phyloP scores from a whole-genome alignment of 208 protist genomes.

The Trypanosoma melophagium region DNA sequence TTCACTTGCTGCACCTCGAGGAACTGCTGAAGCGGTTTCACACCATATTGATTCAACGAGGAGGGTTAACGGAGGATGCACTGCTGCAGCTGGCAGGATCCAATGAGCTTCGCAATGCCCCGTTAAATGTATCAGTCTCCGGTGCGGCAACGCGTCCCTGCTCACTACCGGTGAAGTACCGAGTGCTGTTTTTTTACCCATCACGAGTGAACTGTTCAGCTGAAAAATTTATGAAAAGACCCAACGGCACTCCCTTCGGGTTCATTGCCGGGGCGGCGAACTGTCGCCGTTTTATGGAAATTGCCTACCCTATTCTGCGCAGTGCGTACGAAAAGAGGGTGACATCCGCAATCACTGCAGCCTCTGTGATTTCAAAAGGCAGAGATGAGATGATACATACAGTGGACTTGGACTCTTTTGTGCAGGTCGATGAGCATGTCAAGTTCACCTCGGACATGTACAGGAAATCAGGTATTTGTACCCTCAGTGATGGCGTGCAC shows the following conservation, averaged over 20 bases:
- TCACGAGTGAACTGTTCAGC: slow-evolving; percentile 2
- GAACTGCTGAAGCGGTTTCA: not conserved
- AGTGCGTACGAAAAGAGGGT: not conserved
- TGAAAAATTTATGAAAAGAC: not conserved
- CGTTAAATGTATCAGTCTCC: too few species aligned
- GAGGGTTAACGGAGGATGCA: not conserved
- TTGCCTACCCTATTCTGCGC: not conserved
- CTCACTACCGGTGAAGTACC: not conserved
- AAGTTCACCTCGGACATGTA: not conserved
- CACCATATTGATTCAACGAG: not conserved
- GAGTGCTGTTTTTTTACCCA: not conserved
- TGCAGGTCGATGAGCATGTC: not conserved
- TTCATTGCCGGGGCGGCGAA: not conserved
- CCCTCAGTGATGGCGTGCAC: not conserved
- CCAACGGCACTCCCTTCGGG: not conserved
- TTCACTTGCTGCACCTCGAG: not conserved
- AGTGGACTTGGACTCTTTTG: not conserved
- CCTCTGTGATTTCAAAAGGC: not conserved
- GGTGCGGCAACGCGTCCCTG: too few species aligned
- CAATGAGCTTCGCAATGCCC: too few species aligned
- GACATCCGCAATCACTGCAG: not conserved
- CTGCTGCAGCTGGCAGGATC: not conserved
- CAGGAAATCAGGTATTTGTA: not conserved
- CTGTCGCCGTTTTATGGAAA: not conserved
- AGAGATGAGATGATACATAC: not conserved